A percentile compares a stretch with the other conserved stretches of the same genome.
These are phyloP conservation scores for Diaporthe helianthi DNA, from an alignment of 2,329 filamentous ascomycete species.

Conservation along the genomic window DNA sequence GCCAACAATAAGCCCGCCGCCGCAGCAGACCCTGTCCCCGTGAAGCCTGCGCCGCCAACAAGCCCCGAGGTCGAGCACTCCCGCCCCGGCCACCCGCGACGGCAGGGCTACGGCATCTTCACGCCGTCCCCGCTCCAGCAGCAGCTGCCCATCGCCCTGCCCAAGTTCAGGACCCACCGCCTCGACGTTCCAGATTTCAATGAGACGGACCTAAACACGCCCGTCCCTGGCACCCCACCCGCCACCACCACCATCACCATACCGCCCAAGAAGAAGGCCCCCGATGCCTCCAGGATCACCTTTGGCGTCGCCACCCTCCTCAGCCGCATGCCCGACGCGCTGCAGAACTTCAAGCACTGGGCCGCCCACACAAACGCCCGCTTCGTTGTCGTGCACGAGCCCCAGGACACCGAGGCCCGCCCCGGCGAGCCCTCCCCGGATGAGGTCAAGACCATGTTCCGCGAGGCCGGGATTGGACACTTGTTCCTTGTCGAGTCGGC, in stretches of 20 bases:
- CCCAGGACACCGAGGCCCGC: conserved; percentile 29
- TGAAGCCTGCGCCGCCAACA: background rate
- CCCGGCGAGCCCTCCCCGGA: conserved; percentile 30
- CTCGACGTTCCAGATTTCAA: conserved; percentile 30
- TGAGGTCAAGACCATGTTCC: conserved; percentile 26
- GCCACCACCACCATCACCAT: conserved; percentile 30
- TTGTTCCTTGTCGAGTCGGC: conserved; percentile 26
- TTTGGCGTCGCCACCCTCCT: conserved; percentile 35
- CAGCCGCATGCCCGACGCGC: conserved; percentile 31
- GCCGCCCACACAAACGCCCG: conserved; percentile 33
- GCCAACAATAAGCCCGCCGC: background rate
- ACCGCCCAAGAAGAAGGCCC: conserved; percentile 5
- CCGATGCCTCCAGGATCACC: conserved; percentile 34
- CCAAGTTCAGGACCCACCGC: conserved; percentile 28
- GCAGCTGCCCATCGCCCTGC: conserved; percentile 32
- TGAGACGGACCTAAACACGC: conserved; percentile 18
- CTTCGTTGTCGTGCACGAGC: conserved; percentile 33
- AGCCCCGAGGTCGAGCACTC: background rate
- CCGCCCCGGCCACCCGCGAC: background rate
- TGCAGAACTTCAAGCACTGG: conserved; percentile 35
- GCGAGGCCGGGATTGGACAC: conserved; percentile 24
- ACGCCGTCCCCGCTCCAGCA: conserved; percentile 29
- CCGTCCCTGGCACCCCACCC: conserved; percentile 25
- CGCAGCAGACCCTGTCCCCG: background rate
- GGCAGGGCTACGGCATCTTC: conserved; percentile 10